phyloP scores from a whole-genome alignment of 2,329 filamentous ascomycete genomes.

The Dothistroma septosporum region DNA sequence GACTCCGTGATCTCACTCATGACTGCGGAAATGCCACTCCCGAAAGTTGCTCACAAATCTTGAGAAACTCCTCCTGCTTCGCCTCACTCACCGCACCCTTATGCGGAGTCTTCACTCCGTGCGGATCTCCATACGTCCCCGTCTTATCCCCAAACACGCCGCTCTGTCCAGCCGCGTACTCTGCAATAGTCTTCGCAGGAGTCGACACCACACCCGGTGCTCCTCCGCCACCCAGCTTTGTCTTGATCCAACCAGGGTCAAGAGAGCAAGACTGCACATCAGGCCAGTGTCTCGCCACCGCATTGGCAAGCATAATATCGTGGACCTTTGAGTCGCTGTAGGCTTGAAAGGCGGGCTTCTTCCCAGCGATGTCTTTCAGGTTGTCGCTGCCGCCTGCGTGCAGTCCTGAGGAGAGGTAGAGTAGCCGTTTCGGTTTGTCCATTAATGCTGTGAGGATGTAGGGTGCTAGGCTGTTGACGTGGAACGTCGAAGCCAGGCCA shows the following conservation, averaged over 20 bases:
- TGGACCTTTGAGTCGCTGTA: conserved; percentile 46
- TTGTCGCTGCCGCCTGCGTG: conserved; percentile 48
- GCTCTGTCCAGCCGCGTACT: conserved; percentile 44
- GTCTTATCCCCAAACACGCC: conserved; percentile 38
- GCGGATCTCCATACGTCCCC: conserved; percentile 35
- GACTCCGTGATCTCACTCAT: no score
- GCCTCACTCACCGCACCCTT: conserved; percentile 37
- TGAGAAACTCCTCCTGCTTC: conserved; percentile 46
- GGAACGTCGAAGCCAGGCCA: conserved; percentile 49
- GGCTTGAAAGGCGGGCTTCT: conserved; percentile 25
- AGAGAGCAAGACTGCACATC: conserved; percentile 46
- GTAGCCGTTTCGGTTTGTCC: conserved; percentile 46
- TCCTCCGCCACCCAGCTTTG: conserved; percentile 40
- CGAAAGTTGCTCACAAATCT: conserved; percentile 36
- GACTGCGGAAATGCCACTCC: conserved; percentile 32
- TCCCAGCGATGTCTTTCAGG: conserved; percentile 37
- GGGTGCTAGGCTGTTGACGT: conserved; percentile 56
- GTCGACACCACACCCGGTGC: conserved; percentile 49
- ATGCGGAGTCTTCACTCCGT: conserved; percentile 22
- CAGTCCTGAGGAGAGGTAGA: conserved; percentile 52
- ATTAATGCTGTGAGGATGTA: conserved; percentile 54
- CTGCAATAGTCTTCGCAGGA: conserved; percentile 47
- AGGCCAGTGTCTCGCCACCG: conserved; percentile 47
- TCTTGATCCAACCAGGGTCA: conserved; percentile 47
- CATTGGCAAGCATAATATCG: conserved; percentile 53